A percentile compares a stretch with the other conserved stretches of the same genome.
Conservation (phyloP, 2,329 filamentous ascomycete genomes). For the Daldinia sp. region DNA sequence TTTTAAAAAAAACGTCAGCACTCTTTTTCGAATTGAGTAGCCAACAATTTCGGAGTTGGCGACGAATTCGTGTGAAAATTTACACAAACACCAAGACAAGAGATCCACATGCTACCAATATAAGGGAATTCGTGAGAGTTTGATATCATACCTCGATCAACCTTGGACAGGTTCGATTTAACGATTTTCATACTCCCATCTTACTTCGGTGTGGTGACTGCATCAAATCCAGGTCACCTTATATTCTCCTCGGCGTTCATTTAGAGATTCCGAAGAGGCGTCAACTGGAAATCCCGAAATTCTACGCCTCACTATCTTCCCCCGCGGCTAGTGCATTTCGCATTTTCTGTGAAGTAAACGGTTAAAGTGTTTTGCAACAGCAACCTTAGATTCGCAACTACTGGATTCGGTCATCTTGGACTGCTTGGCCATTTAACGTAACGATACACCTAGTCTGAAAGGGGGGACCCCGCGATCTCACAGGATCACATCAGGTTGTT, state of each 20-base stretch:
- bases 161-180: slow-evolving; percentile 23
- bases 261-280: slow-evolving; percentile 25
- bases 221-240: slow-evolving; percentile 34
- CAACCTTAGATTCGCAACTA: slow-evolving; percentile 27
- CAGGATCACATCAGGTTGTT: slow-evolving; percentile 42
- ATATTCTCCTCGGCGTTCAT: slow-evolving; percentile 32
- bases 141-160: slow-evolving; percentile 30
- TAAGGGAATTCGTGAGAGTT: slow-evolving; percentile 30
- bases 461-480: slow-evolving; percentile 33
- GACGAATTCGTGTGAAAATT: slow-evolving; percentile 15
- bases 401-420: slow-evolving; percentile 16
- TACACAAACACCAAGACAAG: slow-evolving; percentile 9
- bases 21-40: slow-evolving; percentile 15
- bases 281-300: slow-evolving; percentile 29
- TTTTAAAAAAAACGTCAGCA: slow-evolving; percentile 10
- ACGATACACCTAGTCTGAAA: slow-evolving; percentile 34
- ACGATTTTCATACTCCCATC: slow-evolving; percentile 20
- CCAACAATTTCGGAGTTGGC: slow-evolving; percentile 5
- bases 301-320: slow-evolving; percentile 5
- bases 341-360: not conserved
- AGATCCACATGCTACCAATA: slow-evolving; percentile 23
- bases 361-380: slow-evolving; percentile 22
- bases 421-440: slow-evolving; percentile 38
- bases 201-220: slow-evolving; percentile 29
- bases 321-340: slow-evolving; percentile 14